Evolutionary conservation across 805 yeast genomes (phyloP).

Genomic region (Saccharomyces mikatae): DNA sequence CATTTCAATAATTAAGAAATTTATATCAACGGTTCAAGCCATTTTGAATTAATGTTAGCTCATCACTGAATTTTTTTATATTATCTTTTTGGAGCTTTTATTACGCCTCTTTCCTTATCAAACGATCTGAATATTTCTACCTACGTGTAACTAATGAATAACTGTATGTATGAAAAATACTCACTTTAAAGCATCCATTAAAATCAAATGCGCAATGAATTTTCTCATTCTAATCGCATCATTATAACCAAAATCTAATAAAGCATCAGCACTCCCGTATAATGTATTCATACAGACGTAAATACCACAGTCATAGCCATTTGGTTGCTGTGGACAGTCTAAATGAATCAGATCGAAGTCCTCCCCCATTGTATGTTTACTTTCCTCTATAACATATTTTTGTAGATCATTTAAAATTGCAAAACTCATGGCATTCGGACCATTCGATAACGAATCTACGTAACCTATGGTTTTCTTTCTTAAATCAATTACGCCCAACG

Average conservation of each 20-base stretch:
- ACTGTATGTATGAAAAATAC: not conserved
- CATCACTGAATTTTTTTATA: not conserved
- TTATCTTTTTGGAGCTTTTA: not conserved
- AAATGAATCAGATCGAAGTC: constrained; percentile 29
- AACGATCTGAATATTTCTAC: not conserved
- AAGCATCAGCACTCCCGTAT: constrained; percentile 44
- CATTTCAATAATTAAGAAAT: too few relatives aligned
- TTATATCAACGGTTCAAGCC: too few relatives aligned
- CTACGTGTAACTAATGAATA: not conserved
- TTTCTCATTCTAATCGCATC: constrained; percentile 66
- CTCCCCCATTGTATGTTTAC: constrained; percentile 35
- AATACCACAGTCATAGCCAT: constrained; percentile 94
- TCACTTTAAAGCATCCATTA: not conserved
- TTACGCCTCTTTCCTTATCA: not conserved
- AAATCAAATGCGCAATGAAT: constrained; percentile 29
- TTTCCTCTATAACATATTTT: constrained; percentile 62
- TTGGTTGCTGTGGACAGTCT: constrained; percentile 74
- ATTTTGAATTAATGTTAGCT: too few relatives aligned
- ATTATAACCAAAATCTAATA: constrained; percentile 48
- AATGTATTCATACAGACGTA: constrained; percentile 76
- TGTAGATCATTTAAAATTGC: constrained; percentile 40
- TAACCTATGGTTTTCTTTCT: constrained; percentile 50
- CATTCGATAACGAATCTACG: constrained; percentile 61
- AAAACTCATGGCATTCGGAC: constrained; percentile 29
- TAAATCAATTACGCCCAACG: constrained; percentile 71